Conservation (phyloP, 2,329 filamentous ascomycete species). For the Ilyonectria robusta region DNA sequence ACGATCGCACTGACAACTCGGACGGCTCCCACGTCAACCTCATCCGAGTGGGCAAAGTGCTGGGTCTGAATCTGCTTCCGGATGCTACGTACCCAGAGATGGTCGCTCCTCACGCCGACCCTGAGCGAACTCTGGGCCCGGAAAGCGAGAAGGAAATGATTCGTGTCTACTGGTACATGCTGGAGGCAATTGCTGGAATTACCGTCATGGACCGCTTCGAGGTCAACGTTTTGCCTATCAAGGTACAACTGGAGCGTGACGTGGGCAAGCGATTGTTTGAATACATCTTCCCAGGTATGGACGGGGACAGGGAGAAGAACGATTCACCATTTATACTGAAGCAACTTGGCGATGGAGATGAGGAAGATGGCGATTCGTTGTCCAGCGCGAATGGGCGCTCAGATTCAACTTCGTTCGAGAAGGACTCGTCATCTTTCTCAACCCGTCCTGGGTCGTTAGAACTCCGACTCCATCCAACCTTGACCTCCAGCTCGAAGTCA, state of each 20-base stretch:
- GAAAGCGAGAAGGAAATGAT: conserved; percentile 80
- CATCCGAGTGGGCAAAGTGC: conserved; percentile 88
- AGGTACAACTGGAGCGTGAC: conserved; percentile 93
- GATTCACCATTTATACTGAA: conserved; percentile 73
- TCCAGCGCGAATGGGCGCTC: conserved; percentile 57
- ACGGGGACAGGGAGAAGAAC: conserved; percentile 68
- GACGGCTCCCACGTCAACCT: conserved; percentile 97
- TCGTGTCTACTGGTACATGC: conserved; percentile 96
- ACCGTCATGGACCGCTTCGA: conserved; percentile 98
- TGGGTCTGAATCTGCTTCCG: conserved; percentile 89
- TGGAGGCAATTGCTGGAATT: conserved; percentile 97
- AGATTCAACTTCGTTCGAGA: conserved; percentile 57
- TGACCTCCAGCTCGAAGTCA: conserved; percentile 69
- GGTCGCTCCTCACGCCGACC: conserved; percentile 89
- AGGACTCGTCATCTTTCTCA: conserved; percentile 64
- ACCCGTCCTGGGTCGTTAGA: conserved; percentile 83
- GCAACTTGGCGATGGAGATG: conserved; percentile 57
- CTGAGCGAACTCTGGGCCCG: conserved; percentile 63
- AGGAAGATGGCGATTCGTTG: conserved; percentile 64
- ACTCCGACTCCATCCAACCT: conserved; percentile 84
- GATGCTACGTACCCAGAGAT: conserved; percentile 97
- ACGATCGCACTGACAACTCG: conserved; percentile 95
- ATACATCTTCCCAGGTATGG: conserved; percentile 94
- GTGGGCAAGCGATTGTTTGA: conserved; percentile 94
- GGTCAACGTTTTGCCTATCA: conserved; percentile 92